Evolutionary conservation across 192 early-diverging fungal genomes (phyloP).

Genomic region (Ambispora gerdemannii): DNA sequence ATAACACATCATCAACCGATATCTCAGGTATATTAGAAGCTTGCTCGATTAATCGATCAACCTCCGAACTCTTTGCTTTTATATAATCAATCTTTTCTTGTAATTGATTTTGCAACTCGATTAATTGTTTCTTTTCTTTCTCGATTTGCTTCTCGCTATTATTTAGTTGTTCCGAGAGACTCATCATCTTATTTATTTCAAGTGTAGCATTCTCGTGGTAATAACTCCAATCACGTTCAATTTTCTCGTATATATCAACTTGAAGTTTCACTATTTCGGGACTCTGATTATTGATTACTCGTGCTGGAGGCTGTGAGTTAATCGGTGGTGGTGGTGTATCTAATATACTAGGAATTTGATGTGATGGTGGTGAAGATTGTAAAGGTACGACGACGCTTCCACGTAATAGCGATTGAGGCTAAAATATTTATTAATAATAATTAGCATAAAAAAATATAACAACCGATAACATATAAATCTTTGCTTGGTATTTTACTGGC

Average conservation of each 20-base stretch:
- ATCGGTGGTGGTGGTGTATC: conserved; percentile 20
- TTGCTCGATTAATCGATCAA: conserved; percentile 50
- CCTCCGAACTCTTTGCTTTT: conserved; percentile 57
- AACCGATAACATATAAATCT: no score
- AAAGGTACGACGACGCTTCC: not conserved
- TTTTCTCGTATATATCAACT: conserved; percentile 59
- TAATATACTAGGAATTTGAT: conserved; percentile 34
- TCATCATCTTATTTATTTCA: conserved; percentile 65
- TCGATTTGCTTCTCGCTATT: conserved; percentile 65
- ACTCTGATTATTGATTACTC: conserved; percentile 24
- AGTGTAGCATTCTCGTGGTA: conserved; percentile 56
- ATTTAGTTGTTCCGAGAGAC: conserved; percentile 65
- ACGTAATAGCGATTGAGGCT: not conserved
- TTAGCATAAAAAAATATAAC: not conserved
- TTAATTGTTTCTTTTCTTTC: conserved; percentile 56
- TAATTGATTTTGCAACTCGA: conserved; percentile 56
- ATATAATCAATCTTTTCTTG: conserved; percentile 64
- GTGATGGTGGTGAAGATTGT: conserved; percentile 26
- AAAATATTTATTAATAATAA: not conserved
- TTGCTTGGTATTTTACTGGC: not conserved
- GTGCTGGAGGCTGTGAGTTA: not conserved
- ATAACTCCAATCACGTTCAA: conserved; percentile 51
- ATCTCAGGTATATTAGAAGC: conserved; percentile 57
- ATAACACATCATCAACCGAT: conserved; percentile 60
- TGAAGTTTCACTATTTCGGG: conserved; percentile 53